These are phyloP conservation scores for Cardamine occulta DNA, from an alignment of 345 rosid genomes.

Conservation along the genomic window DNA sequence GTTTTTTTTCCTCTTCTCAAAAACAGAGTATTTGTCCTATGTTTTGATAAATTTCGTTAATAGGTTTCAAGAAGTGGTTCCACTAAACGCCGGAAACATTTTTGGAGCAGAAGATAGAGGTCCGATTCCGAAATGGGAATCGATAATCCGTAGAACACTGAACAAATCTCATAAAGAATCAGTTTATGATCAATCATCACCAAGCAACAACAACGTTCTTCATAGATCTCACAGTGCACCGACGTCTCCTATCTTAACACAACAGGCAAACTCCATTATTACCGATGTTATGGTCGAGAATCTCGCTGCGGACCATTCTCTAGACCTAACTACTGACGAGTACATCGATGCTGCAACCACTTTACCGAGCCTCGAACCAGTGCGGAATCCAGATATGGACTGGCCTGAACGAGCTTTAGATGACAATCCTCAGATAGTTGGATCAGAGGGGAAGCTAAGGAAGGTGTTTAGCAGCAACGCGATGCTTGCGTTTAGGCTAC, in stretches of 20 bases:
- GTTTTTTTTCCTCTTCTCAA: not conserved
- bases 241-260: conserved; percentile 76
- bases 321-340: conserved; percentile 53
- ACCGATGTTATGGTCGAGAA: conserved; percentile 55
- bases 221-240: conserved; percentile 68
- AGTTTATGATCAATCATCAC: conserved; percentile 61
- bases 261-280: conserved; percentile 63
- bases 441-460: conserved; percentile 63
- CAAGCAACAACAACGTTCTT: conserved; percentile 36
- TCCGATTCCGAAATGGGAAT: conserved; percentile 94
- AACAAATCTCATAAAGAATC: conserved; percentile 71
- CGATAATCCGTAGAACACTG: conserved; percentile 80
- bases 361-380: conserved; percentile 33
- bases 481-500: conserved; percentile 57
- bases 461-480: conserved; percentile 79
- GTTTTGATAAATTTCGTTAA: conserved; percentile 16
- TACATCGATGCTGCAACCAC: conserved; percentile 41
- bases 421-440: conserved; percentile 62
- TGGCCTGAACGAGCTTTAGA: conserved; percentile 93
- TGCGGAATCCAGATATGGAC: conserved; percentile 49
- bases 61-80: conserved; percentile 98
- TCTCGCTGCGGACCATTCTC: conserved; percentile 45
- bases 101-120: conserved; percentile 89
- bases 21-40: conserved; percentile 20
- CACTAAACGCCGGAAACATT: conserved; percentile 92